Conservation (phyloP, 441 rosid genomes). For the Populus hybrid region DNA sequence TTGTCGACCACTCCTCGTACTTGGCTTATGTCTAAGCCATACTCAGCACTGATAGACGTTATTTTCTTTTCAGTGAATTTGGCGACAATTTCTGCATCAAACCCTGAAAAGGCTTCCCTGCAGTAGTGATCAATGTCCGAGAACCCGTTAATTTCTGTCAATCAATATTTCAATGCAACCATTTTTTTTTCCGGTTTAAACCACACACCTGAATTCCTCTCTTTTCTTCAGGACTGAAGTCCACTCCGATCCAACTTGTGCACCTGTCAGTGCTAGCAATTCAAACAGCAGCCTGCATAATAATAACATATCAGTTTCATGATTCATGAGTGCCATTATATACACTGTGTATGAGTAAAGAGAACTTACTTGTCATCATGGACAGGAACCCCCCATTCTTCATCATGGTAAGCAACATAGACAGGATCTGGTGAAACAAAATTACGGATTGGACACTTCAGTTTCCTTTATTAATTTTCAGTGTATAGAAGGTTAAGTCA, state of each 20-base stretch:
- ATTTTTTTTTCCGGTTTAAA: not conserved
- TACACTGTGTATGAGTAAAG: not conserved
- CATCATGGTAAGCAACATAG: conserved; percentile 64
- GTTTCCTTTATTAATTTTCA: not conserved
- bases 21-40: conserved; percentile 51
- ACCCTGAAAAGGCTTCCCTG: conserved; percentile 64
- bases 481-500: not conserved
- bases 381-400: conserved; percentile 77
- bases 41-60: conserved; percentile 34
- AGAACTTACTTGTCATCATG: conserved; percentile 57
- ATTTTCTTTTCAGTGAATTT: conserved; percentile 52
- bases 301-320: not conserved
- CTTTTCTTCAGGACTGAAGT: conserved; percentile 62
- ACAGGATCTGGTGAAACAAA: conserved; percentile 46
- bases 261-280: conserved; percentile 59
- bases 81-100: conserved; percentile 55
- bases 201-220: conserved; percentile 41
- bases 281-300: conserved; percentile 56
- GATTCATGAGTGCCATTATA: not conserved
- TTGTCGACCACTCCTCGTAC: conserved; percentile 66
- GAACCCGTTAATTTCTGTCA: not conserved
- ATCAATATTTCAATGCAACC: too few relatives aligned
- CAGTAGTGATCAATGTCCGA: not conserved
- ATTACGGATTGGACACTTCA: not conserved
- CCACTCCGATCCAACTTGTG: conserved; percentile 83